phyloP scores from a whole-genome alignment of 345 rosid species.

The Lumnitzera racemosa region DNA sequence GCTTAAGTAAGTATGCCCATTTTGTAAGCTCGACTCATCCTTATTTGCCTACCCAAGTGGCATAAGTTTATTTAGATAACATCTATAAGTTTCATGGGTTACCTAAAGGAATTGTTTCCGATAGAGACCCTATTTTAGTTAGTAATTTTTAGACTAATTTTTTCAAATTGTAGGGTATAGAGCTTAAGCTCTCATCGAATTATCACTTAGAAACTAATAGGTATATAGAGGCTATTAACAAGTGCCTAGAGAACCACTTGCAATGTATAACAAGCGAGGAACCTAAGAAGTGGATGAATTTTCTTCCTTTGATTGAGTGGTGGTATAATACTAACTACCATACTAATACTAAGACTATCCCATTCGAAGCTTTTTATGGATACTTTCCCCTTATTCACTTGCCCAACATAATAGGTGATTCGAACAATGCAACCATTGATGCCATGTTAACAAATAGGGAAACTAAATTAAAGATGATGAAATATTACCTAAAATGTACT shows the following conservation, averaged over 20 bases:
- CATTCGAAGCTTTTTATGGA: background rate
- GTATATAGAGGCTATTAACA: background rate
- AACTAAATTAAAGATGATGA: too few relatives aligned
- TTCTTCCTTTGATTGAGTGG: background rate
- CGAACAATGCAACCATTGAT: background rate
- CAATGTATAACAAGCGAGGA: background rate
- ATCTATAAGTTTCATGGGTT: background rate
- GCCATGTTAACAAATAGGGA: too few relatives aligned
- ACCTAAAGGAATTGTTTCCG: too few relatives aligned
- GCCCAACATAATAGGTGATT: background rate
- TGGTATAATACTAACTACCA: constrained; percentile 5
- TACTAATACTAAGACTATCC: background rate
- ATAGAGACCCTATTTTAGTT: too few relatives aligned
- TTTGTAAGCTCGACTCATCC: background rate
- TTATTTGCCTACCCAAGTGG: background rate
- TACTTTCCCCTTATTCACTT: background rate
- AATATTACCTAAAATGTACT: too few relatives aligned
- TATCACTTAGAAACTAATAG: background rate
- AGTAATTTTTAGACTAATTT: background rate
- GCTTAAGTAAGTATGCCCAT: background rate
- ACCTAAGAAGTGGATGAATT: background rate
- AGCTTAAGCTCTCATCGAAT: background rate
- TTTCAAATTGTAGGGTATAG: background rate
- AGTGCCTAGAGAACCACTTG: background rate
- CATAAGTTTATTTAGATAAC: too few relatives aligned